Percentiles rank a stretch among this genome's conserved stretches.
These are phyloP conservation scores for Eutrema japonicum DNA, from an alignment of 345 rosid species.

Conservation along the genomic window DNA sequence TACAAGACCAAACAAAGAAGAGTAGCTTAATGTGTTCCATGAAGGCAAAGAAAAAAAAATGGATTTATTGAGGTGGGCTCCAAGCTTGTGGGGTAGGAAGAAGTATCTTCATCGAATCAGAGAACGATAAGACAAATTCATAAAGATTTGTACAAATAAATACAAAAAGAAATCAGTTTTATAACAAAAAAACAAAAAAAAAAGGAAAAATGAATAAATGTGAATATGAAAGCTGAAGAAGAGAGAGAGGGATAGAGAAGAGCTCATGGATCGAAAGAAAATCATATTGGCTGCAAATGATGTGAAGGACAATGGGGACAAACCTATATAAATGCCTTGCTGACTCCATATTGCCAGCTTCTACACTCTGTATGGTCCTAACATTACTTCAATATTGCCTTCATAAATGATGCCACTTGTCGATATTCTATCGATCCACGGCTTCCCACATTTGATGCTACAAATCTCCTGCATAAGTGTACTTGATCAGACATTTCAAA, in stretches of 20 bases:
- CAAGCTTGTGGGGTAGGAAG: conserved; percentile 23
- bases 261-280: conserved; percentile 34
- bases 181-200: not conserved
- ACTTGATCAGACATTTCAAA: conserved; percentile 29
- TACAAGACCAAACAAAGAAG: conserved; percentile 34
- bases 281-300: conserved; percentile 43
- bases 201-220: conserved; percentile 28
- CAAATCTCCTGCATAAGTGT: conserved; percentile 36
- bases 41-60: conserved; percentile 22
- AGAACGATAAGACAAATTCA: conserved; percentile 44
- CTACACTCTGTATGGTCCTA: conserved; percentile 49
- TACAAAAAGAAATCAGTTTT: conserved; percentile 29
- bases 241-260: conserved; percentile 14
- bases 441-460: conserved; percentile 35
- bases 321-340: conserved; percentile 39
- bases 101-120: conserved; percentile 41
- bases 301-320: conserved; percentile 50
- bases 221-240: conserved; percentile 37
- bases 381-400: conserved; percentile 43
- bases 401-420: conserved; percentile 42
- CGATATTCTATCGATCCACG: conserved; percentile 35
- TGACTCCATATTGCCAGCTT: conserved; percentile 50
- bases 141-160: conserved; percentile 30
- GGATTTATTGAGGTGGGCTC: conserved; percentile 41
- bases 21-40: conserved; percentile 35